Base-by-base conservation (phyloP, 805 yeast genomes). In the Vanderwaltozyma tropicalis region DNA sequence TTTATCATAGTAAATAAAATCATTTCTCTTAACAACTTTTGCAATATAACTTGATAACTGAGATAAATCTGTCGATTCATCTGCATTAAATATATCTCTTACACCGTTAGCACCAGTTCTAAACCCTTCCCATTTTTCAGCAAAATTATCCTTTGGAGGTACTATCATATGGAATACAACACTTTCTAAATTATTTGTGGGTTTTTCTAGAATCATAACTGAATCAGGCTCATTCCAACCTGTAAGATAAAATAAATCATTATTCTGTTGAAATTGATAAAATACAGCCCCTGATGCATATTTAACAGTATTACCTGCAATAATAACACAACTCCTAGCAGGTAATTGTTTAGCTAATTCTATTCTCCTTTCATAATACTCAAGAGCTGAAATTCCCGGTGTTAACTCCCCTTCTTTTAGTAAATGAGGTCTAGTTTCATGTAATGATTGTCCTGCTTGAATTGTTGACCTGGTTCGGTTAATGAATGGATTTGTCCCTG, bases 81-180 rank as follows among this genome's bases (percentile, higher is more conserved):
- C 96, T 3, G 95, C 95, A 55, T 89, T 92, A 64, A 92, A 92
- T 32, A 78, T 75, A 35, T 86, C 89, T 29, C 61, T 63, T 0
- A 80, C 95, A 13, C 94, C 95, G 34, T 78, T 74, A 3, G 78
- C 69, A 1, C 99, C 99, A 14, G 94, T 80, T 49, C 94, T 72
- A 31, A 74, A 79, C 11, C 99, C 99, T 49, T 89, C 96, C 99
- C 99, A 92, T 45, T 80, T 75, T 61, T 92, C 98, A 17, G 72
- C 74, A 34, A 67, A 68, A 5, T 76, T 71, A 53, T 88, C 82
- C 54, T 81, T 80, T 13, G 86, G 87, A 3, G 87, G 95, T 3
- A 89, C 95, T 35, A 87, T 63, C 80, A 92, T 72, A 48, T 84
- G 89, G 46, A 83, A 73, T 8, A 71, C 56, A 26, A 74, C 66